Percentiles rank a stretch among this genome's conserved stretches.
Evolutionary conservation across 2,329 filamentous ascomycete genomes (phyloP).

Genomic region (Colletotrichum coccodes): DNA sequence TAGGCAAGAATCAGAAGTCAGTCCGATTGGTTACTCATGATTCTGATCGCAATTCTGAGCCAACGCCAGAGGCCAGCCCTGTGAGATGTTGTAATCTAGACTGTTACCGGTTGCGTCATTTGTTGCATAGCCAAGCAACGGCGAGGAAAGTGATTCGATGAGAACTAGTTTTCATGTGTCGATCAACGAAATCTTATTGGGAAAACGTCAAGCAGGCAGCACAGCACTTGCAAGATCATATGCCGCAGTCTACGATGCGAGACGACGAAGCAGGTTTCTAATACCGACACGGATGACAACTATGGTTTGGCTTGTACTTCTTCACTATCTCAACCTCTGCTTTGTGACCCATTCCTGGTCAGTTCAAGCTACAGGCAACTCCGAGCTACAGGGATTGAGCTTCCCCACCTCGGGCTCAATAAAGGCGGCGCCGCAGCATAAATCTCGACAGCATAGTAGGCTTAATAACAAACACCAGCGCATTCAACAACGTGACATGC

Average conservation of each 20-base stretch:
- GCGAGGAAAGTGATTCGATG: neutral
- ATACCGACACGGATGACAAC: neutral
- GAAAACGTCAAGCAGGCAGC: neutral
- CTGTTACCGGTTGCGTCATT: neutral
- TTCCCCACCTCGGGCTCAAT: neutral
- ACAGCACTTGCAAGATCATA: neutral
- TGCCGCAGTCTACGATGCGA: neutral
- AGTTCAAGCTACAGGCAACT: neutral
- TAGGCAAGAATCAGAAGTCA: neutral
- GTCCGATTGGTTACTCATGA: neutral
- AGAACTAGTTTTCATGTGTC: slow-evolving; percentile 4
- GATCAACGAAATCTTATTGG: neutral
- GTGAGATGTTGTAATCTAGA: neutral
- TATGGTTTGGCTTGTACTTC: neutral
- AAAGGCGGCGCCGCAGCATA: neutral
- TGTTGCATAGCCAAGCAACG: neutral
- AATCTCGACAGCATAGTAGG: neutral
- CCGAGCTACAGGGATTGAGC: slow-evolving; percentile 13
- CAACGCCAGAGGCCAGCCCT: neutral
- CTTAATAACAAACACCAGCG: slow-evolving; percentile 11
- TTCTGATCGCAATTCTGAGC: neutral
- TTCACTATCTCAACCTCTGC: neutral
- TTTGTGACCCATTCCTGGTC: neutral
- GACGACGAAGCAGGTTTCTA: slow-evolving; percentile 1
- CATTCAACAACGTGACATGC: slow-evolving; percentile 12